Percentiles rank a stretch among this genome's conserved stretches.
Conservation (phyloP, 257 asterid species). For the Jacaranda mimosifolia region DNA sequence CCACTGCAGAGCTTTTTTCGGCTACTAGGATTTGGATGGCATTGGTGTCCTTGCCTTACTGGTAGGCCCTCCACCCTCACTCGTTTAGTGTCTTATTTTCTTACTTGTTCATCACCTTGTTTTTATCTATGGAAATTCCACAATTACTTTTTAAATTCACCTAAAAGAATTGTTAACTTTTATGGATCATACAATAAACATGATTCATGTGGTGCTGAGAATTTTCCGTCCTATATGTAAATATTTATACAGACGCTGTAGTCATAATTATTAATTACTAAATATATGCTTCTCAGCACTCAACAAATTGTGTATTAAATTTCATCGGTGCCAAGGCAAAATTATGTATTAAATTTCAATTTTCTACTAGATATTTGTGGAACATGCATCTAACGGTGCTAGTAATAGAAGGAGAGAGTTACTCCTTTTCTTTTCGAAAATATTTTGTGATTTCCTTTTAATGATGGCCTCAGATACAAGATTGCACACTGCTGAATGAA, state of each 20-base stretch:
- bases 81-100: slow-evolving; percentile 10
- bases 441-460: slow-evolving; percentile 5
- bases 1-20: slow-evolving; percentile 19
- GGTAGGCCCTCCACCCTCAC: slow-evolving; percentile 10
- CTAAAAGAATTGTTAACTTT: slow-evolving; percentile 23
- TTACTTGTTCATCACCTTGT: slow-evolving; percentile 19
- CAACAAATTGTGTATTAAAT: too few relatives aligned
- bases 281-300: too few relatives aligned
- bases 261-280: too few relatives aligned
- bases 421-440: not conserved
- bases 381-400: not conserved
- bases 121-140: slow-evolving; percentile 18
- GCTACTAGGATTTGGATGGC: slow-evolving; percentile 9
- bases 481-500: not conserved
- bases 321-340: not conserved
- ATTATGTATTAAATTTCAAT: not conserved
- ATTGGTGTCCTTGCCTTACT: not conserved
- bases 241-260: too few relatives aligned
- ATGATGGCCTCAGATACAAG: not conserved
- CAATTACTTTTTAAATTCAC: slow-evolving; percentile 2
- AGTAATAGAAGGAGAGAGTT: not conserved
- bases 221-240: too few relatives aligned
- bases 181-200: not conserved
- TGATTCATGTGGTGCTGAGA: too few relatives aligned
- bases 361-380: not conserved